Base-by-base conservation (phyloP, 345 rosid genomes). In the Salix dunnii region DNA sequence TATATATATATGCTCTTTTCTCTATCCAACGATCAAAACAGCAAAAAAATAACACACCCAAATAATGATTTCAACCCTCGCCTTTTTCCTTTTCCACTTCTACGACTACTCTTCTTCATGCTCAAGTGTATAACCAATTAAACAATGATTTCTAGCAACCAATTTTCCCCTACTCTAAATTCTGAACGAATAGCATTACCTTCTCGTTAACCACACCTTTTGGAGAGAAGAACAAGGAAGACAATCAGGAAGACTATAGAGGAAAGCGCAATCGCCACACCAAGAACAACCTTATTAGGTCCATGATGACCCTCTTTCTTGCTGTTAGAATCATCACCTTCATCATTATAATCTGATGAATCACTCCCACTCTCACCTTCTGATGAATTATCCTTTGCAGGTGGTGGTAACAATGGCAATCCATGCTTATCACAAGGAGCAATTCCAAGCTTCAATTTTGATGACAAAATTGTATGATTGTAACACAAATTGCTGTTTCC, bases 361-460 rank as follows among this genome's bases (percentile, higher is more conserved):
- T 86, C 87, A 60, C 74, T 80, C 70, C 85, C 89, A 65, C 78
- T 80, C 6, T 76, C 77, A 10, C 38, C 74, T 6, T 67, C 82
- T 5, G 84, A 76, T 20, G 88, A 73, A 28, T 49, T 81, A 49
- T 83, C 93, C 74, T 89, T 96, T 0, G 90, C 83, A 9, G 98
- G 90, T 30, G 97, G 97, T 0, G 94, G 96, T 21, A 97, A 90
- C 86, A 91, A 23, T 25, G 99, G 97, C 81, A 92, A 74, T 11
- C 99, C 99, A 72, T 93, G 94, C 82, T 91, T 96, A 80, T 96
- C 98, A 36, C 98, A 96, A 4, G 76, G 78, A 40, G 96, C 91
- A 71, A 96, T 89, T 74, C 99, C 98, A 43, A 93, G 85, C 83
- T 91, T 96, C 91, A 93, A 42, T 84, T 90, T 91, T 35, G 92